Conservation (phyloP, 176 grass and related monocot species). For the Elaeis guineensis region DNA sequence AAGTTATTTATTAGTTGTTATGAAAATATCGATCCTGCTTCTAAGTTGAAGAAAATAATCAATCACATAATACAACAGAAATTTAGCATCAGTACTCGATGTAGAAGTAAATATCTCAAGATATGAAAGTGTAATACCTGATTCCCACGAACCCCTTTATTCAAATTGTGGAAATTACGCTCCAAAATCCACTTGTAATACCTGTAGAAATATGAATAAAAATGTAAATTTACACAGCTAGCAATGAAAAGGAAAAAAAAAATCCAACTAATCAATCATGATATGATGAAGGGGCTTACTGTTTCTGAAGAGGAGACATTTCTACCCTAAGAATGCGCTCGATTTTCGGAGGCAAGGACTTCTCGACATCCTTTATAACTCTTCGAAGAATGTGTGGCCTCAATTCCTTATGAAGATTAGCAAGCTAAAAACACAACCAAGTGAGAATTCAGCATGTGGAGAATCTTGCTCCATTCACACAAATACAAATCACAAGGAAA, state of each 20-base stretch:
- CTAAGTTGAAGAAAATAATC: too few relatives aligned
- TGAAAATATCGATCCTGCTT: too few relatives aligned
- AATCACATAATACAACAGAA: too few relatives aligned
- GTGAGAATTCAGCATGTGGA: constrained; percentile 12
- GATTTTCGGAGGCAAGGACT: constrained; percentile 98
- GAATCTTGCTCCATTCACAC: neutral
- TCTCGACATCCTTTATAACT: constrained; percentile 99
- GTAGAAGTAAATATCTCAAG: neutral
- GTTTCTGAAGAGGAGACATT: constrained; percentile 98
- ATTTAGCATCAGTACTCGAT: too few relatives aligned
- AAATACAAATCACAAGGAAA: too few relatives aligned
- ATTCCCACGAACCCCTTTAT: constrained; percentile 97
- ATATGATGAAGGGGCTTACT: constrained; percentile 35
- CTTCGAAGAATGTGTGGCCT: constrained; percentile 90
- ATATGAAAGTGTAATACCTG: constrained; percentile 42
- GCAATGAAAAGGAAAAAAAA: neutral
- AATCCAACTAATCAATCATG: constrained; percentile 1
- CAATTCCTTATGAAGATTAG: constrained; percentile 94
- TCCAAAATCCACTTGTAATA: constrained; percentile 99
- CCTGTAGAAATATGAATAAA: constrained; percentile 30
- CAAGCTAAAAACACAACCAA: constrained; percentile 51
- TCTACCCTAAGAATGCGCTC: constrained; percentile 90
- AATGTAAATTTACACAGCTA: neutral
- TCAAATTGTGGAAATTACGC: constrained; percentile 97
- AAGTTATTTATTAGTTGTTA: too few relatives aligned